These are phyloP conservation scores for Xenoacremonium recifei DNA, from an alignment of 2,329 filamentous ascomycete species.

Conservation along the genomic window DNA sequence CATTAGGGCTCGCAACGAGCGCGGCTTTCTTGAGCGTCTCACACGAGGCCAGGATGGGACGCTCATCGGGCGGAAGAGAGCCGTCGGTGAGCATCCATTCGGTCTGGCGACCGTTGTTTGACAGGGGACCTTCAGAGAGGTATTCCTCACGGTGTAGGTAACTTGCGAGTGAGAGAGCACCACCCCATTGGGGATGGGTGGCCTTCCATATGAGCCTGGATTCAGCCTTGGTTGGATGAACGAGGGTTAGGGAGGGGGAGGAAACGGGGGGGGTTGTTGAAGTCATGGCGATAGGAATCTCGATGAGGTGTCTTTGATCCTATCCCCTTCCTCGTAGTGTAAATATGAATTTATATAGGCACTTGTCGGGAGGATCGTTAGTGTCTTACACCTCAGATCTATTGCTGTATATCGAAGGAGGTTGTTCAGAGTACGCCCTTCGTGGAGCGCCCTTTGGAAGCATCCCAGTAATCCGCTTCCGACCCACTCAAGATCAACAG, in stretches of 20 bases:
- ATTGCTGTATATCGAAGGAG: no score
- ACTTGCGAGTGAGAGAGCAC: constrained; percentile 48
- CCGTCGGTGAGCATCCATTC: constrained; percentile 63
- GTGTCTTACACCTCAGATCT: no score
- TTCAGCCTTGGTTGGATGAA: constrained; percentile 57
- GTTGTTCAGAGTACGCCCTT: no score
- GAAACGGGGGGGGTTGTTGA: constrained; percentile 17
- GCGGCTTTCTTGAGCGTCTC: constrained; percentile 63
- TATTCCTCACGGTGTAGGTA: constrained; percentile 61
- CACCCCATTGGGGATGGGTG: constrained; percentile 59
- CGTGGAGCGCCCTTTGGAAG: no score
- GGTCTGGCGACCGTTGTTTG: constrained; percentile 56
- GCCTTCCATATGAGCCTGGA: constrained; percentile 52
- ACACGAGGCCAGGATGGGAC: constrained; percentile 61
- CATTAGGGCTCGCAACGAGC: constrained; percentile 40
- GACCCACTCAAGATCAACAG: no score
- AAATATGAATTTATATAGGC: no score
- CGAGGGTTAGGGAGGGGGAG: constrained; percentile 38
- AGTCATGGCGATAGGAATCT: constrained; percentile 11
- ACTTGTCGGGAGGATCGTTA: no score
- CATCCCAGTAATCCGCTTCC: no score
- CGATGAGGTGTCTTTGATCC: no score
- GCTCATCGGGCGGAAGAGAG: constrained; percentile 34
- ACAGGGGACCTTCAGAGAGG: constrained; percentile 56
- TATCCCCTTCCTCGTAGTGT: no score